Conservation (phyloP, 495 filamentous ascomycete species). For the Xylaria bambusicola region DNA sequence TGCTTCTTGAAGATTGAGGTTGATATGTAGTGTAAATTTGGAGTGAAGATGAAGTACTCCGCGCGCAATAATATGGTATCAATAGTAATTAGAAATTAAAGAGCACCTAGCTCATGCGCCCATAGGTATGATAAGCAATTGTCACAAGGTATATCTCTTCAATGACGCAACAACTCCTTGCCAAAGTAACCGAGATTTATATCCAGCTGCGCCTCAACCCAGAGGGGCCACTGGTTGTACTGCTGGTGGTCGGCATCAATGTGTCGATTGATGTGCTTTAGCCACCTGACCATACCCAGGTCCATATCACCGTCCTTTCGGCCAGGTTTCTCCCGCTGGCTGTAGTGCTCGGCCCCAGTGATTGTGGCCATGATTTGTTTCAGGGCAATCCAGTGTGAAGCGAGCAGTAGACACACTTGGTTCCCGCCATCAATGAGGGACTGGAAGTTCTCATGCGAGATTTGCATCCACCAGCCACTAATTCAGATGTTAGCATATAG, state of each 20-base stretch:
- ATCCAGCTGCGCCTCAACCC: conserved; percentile 48
- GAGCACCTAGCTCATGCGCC: background rate
- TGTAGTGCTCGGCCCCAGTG: conserved; percentile 35
- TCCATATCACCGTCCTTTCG: conserved; percentile 22
- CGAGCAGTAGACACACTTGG: conserved; percentile 51
- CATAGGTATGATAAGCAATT: background rate
- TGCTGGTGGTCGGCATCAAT: conserved; percentile 39
- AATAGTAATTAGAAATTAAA: background rate
- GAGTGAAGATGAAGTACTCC: background rate
- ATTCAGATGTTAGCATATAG: background rate
- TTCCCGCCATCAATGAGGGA: conserved; percentile 52
- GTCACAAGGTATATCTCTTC: background rate
- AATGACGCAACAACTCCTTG: conserved; percentile 15
- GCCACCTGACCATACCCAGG: conserved; percentile 41
- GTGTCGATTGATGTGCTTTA: conserved; percentile 42
- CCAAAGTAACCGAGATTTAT: conserved; percentile 39
- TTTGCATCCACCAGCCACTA: conserved; percentile 49
- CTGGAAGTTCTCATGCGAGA: conserved; percentile 56
- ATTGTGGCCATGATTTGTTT: conserved; percentile 59
- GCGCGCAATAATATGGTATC: background rate
- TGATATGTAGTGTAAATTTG: background rate
- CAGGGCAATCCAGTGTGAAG: conserved; percentile 60
- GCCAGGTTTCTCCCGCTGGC: conserved; percentile 18
- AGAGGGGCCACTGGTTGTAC: conserved; percentile 50
- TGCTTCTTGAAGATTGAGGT: conserved; percentile 8